Percentiles rank a stretch among this genome's conserved stretches.
Evolutionary conservation across 1,284 basidiomycete species (phyloP).

Genomic region (Rhizopogon parksii): DNA sequence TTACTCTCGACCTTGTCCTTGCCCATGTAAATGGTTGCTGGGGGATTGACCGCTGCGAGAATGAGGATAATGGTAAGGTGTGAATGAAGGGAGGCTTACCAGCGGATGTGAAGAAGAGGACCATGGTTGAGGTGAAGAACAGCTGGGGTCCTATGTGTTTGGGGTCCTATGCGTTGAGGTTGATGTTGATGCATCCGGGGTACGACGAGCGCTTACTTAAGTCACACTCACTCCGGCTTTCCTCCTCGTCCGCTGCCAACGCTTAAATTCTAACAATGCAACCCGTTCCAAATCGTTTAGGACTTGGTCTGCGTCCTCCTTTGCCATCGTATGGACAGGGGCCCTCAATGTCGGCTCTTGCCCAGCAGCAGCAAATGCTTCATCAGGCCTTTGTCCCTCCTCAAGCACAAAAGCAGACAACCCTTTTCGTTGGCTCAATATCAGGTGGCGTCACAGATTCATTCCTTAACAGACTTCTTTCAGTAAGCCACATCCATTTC

Average conservation of each 20-base stretch:
- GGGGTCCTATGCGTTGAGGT: too few species aligned
- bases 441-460: constrained; percentile 84
- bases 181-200: too few species aligned
- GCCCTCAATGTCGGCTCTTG: constrained; percentile 79
- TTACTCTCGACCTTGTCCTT: constrained; percentile 94
- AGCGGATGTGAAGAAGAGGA: constrained; percentile 64
- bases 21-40: constrained; percentile 87
- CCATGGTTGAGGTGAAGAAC: constrained; percentile 35
- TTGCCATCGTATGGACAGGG: constrained; percentile 80
- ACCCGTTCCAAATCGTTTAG: constrained; percentile 62
- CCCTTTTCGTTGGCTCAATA: constrained; percentile 91
- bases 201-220: too few species aligned
- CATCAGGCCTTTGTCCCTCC: constrained; percentile 53
- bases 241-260: too few species aligned
- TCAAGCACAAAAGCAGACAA: constrained; percentile 52
- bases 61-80: background rate
- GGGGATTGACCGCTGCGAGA: constrained; percentile 46
- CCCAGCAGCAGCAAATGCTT: constrained; percentile 68
- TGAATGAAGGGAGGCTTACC: constrained; percentile 28
- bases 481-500: constrained; percentile 42
- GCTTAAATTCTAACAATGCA: constrained; percentile 36
- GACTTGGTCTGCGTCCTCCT: constrained; percentile 78
- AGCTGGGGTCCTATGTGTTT: too few species aligned
- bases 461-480: constrained; percentile 72
- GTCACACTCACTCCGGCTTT: too few species aligned